A percentile compares a stretch with the other conserved stretches of the same genome.
Evolutionary conservation across 495 filamentous ascomycete genomes (phyloP).

Genomic region (Massariosphaeria phaeospora): DNA sequence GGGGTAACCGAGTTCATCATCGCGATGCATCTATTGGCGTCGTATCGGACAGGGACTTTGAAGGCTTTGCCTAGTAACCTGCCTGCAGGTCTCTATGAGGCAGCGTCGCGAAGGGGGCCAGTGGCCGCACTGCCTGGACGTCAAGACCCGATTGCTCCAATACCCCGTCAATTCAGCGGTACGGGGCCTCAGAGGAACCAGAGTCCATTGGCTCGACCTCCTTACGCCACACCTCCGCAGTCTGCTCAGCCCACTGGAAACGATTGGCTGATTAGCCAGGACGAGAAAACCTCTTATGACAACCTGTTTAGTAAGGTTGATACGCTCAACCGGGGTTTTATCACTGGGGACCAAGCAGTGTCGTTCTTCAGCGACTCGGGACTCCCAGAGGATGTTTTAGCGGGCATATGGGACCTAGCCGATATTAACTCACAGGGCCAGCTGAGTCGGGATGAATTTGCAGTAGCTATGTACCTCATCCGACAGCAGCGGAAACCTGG

Average conservation of each 20-base stretch:
- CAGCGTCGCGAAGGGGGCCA: slow-evolving; percentile 67
- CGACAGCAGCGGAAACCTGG: slow-evolving; percentile 74
- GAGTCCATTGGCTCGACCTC: slow-evolving; percentile 63
- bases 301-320: slow-evolving; percentile 77
- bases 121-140: slow-evolving; percentile 40
- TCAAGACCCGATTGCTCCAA: slow-evolving; percentile 38
- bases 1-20: slow-evolving; percentile 91
- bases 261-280: slow-evolving; percentile 76
- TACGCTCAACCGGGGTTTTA: slow-evolving; percentile 68
- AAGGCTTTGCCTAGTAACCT: slow-evolving; percentile 74
- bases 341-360: slow-evolving; percentile 94
- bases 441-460: slow-evolving; percentile 84
- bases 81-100: slow-evolving; percentile 84
- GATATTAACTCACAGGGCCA: slow-evolving; percentile 89
- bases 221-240: slow-evolving; percentile 48
- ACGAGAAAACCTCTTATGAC: slow-evolving; percentile 84
- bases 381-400: slow-evolving; percentile 80
- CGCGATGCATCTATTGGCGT: slow-evolving; percentile 93
- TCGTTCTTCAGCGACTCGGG: slow-evolving; percentile 88
- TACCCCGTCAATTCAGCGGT: slow-evolving; percentile 71
- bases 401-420: slow-evolving; percentile 95
- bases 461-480: slow-evolving; percentile 96
- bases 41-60: slow-evolving; percentile 76
- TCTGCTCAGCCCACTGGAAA: slow-evolving; percentile 61
- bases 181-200: slow-evolving; percentile 55